Percentiles rank a stretch among this genome's conserved stretches.
Conservation (phyloP, 345 rosid species). For the Syzygium aqueum region DNA sequence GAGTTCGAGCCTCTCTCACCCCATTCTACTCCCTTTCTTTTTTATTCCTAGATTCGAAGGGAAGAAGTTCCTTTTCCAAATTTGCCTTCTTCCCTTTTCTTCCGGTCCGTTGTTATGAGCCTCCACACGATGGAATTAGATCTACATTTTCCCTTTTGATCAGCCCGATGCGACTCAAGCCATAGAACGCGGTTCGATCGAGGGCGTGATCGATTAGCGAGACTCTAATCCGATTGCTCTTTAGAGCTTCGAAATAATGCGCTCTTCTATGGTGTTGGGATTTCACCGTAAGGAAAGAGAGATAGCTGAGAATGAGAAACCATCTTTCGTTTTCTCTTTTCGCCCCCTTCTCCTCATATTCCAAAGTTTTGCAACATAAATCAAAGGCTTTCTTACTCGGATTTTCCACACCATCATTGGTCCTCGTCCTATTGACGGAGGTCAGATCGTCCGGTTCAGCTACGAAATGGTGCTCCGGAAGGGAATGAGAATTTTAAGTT, state of each 20-base stretch:
- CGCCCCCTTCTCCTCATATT: background rate
- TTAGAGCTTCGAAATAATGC: background rate
- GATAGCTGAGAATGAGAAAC: too few relatives aligned
- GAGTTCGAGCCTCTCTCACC: slow-evolving; percentile 60
- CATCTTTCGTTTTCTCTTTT: too few relatives aligned
- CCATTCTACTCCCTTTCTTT: background rate
- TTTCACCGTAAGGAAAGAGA: background rate
- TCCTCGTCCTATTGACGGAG: background rate
- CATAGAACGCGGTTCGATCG: background rate
- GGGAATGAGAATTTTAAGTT: too few relatives aligned
- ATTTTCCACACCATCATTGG: background rate
- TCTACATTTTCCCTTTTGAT: too few relatives aligned
- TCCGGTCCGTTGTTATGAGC: too few relatives aligned
- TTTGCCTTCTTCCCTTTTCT: background rate
- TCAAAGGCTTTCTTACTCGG: background rate
- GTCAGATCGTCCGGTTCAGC: too few relatives aligned
- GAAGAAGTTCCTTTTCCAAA: background rate
- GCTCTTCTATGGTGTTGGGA: background rate
- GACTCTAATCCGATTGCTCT: background rate
- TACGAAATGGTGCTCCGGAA: too few relatives aligned
- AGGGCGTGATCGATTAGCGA: background rate
- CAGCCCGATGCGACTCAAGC: background rate
- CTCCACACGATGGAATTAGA: too few relatives aligned
- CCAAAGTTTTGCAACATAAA: background rate
- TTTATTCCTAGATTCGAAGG: too few relatives aligned